Evolutionary conservation across 371 early-diverging fungal species (phyloP).

Genomic region (Syncephalastrum racemosum): DNA sequence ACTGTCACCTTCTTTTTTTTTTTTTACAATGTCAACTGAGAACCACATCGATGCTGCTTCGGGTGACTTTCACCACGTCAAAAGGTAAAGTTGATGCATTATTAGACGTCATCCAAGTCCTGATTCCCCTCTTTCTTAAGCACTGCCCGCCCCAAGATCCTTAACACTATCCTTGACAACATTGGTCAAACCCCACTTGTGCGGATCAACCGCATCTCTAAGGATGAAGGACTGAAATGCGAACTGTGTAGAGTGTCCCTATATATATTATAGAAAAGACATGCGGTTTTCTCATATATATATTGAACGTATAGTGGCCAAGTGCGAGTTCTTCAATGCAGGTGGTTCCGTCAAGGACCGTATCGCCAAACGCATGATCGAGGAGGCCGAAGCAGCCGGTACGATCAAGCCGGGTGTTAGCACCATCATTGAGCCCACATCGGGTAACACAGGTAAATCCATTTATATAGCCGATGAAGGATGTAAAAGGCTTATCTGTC

Average conservation of each 20-base stretch:
- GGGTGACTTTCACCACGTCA: constrained; percentile 12
- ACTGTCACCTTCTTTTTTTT: neutral
- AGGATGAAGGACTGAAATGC: constrained; percentile 87
- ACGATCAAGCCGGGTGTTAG: constrained; percentile 81
- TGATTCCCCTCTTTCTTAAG: constrained; percentile 19
- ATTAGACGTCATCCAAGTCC: neutral
- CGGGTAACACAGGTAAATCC: constrained; percentile 88
- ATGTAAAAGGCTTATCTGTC: neutral
- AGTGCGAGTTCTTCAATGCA: constrained; percentile 97
- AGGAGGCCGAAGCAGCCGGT: constrained; percentile 91
- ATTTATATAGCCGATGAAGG: neutral
- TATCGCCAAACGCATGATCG: constrained; percentile 94
- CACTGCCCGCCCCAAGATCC: constrained; percentile 65
- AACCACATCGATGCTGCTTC: constrained; percentile 9
- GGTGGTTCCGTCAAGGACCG: constrained; percentile 98
- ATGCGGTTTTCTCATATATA: constrained; percentile 2
- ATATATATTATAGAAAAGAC: too few species aligned
- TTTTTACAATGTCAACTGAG: constrained; percentile 1
- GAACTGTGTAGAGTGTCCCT: constrained; percentile 77
- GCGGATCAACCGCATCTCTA: constrained; percentile 82
- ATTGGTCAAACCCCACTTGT: constrained; percentile 97
- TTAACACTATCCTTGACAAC: constrained; percentile 84
- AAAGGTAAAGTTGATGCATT: constrained; percentile 2
- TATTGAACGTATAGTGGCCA: constrained; percentile 69
- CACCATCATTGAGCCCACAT: constrained; percentile 96